Evolutionary conservation across 2,329 filamentous ascomycete genomes (phyloP).

Genomic region (Colletotrichum sojae): DNA sequence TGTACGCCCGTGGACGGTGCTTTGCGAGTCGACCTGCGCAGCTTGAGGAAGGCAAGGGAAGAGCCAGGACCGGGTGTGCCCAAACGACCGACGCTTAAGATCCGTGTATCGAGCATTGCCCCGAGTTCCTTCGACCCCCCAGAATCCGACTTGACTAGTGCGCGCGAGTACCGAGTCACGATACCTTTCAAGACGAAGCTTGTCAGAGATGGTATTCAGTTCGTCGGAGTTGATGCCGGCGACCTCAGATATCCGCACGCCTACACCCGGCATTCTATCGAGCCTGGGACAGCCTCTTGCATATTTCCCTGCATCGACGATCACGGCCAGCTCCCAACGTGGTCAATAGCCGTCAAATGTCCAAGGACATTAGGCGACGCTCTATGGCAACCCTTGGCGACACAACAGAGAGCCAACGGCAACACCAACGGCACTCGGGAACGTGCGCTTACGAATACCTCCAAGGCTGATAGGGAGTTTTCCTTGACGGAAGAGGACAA

Average conservation of each 20-base stretch:
- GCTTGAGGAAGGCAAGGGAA: constrained; percentile 41
- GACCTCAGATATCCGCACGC: constrained; percentile 91
- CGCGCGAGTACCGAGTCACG: constrained; percentile 66
- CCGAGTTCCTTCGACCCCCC: constrained; percentile 43
- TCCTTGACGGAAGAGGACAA: constrained; percentile 82
- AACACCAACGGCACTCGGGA: constrained; percentile 48
- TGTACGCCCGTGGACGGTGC: constrained; percentile 71
- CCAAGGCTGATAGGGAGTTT: constrained; percentile 57
- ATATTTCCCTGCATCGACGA: constrained; percentile 97
- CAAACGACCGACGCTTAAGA: constrained; percentile 56
- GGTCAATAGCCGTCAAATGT: constrained; percentile 90
- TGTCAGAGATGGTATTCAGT: constrained; percentile 90
- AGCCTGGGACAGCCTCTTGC: constrained; percentile 84
- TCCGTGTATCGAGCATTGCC: constrained; percentile 58
- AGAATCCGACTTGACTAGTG: constrained; percentile 60
- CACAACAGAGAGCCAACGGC: constrained; percentile 53
- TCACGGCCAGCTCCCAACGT: constrained; percentile 82
- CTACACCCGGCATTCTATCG: constrained; percentile 86
- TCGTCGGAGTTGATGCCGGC: constrained; percentile 85
- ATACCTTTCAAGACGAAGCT: constrained; percentile 84
- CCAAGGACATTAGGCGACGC: constrained; percentile 89
- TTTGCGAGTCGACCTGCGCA: constrained; percentile 61
- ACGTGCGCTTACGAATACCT: constrained; percentile 54
- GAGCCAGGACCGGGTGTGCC: constrained; percentile 24
- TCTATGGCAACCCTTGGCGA: constrained; percentile 63